Evolutionary conservation across 179 eudicot species (phyloP), one percentile per base, ranked within the genome.

Genomic region (Pouteria campechiana): DNA sequence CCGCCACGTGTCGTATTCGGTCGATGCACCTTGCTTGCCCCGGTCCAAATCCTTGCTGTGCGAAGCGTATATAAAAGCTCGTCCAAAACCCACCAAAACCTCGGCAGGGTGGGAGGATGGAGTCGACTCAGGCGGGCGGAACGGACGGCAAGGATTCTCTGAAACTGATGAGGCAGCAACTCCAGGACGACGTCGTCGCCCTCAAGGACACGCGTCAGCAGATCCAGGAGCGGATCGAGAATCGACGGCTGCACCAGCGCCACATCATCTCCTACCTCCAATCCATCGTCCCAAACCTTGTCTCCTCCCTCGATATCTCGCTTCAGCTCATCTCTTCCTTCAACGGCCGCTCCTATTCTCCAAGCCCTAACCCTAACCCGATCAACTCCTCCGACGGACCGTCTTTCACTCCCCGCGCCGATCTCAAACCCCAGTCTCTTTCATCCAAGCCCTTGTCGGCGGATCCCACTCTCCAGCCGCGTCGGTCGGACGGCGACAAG

Each of bases 281-380:
- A 54, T 54, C 78, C 75, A 70, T 71, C 38, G 65, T 76, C 35
- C 97, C 97, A n/a, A 79, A 74, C 65, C 67, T 85, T 31, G 73
- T 68, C 25, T 73, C 90, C 18, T 74, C 89, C 20, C 81, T 89
- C 48, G 79, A 81, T 46, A 64, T 85, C 46, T 72, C 93, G 36
- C 81, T 81, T 38, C 65, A 63, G 23, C 55, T 81, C 62, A 57
- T 81, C 58, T 85, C 95, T 28, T 13, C 83, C 43, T 72, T 74
- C 71, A 68, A 76, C 27, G 25, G 38, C 56, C 72, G 74, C 15
- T 76, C 83, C 22, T 85, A 67, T 45, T 57, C 65, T 1, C 95
- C 95, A 20, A 60, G 76, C 14, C 27, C 78, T 0, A 33, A 46
- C 9, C 50, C 65, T 15, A 55, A 62, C 38, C 68, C 74, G 1